Evolutionary conservation across 23 red algal species (phyloP), one percentile per base, ranked within the genome.

Genomic region (Gracilaria domingensis): DNA sequence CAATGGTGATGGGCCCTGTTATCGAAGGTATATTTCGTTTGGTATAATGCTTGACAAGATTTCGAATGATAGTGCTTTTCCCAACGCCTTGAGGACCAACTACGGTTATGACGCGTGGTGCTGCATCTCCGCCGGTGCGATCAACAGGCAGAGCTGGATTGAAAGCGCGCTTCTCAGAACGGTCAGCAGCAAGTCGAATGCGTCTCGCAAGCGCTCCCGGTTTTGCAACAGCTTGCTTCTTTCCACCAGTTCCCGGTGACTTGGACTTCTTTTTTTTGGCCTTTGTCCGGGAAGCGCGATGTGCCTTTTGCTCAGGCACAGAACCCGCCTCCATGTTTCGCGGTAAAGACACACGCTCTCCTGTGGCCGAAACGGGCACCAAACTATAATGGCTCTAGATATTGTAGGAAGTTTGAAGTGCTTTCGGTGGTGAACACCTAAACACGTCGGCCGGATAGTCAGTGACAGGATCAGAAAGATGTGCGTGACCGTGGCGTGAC

Each of bases 51-150:
- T 85, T 80, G 23, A 99, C 91, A 30, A 99, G 84, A 36, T 91
- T 90, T 28, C 91, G 66, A 76, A 99, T 96, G 59, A 99, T 92
- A 8, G 93, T 96, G 57, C 91, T 95, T 66, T 99, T 99, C 23
- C 97, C 97, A 21, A 76, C 69, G 34, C 86, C 75, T n/a, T 40
- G 64, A 24, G 97, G 97, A 8, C 97, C 97, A 34, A 99, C 88
- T 42, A 99, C 97, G 28, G 93, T 94, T 33, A 99, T 94, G 59
- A 99, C 45, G 26, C 92, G 88, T 21, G 97, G 97, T 33, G 94
- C 94, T 56, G 71, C 80, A 59, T 84, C 94, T 45, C 83, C 75
- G 47, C 82, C 66, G 0, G 80, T 49, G 37, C 87, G 82, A 76
- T 86, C 88, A 40, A 91, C 87, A 13, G 88, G 87, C n/a, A 81